These are phyloP conservation scores for Oryza longistaminata DNA, from an alignment of 176 grass and related monocot species.

Conservation along the genomic window DNA sequence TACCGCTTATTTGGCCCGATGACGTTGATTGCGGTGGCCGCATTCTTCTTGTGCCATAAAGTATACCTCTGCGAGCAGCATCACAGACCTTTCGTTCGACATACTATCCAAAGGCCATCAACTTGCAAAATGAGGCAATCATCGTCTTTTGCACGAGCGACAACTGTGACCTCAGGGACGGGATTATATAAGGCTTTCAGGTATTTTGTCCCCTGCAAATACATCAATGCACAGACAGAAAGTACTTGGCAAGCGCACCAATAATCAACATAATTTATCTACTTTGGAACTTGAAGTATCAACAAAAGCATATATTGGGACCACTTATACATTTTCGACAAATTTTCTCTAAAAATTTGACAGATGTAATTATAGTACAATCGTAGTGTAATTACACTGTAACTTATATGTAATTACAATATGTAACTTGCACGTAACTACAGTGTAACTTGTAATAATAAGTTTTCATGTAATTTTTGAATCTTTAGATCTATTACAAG, in stretches of 20 bases:
- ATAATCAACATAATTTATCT: not conserved
- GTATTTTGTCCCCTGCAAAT: slow-evolving; percentile 68
- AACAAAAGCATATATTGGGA: not conserved
- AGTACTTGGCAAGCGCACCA: not conserved
- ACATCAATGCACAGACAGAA: not conserved
- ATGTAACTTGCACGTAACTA: too few relatives aligned
- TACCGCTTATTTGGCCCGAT: slow-evolving; percentile 33
- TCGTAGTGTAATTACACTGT: too few relatives aligned
- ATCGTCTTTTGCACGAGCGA: slow-evolving; percentile 68
- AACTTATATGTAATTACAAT: too few relatives aligned
- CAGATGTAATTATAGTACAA: too few relatives aligned
- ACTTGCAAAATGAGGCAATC: slow-evolving; percentile 87
- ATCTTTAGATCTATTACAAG: too few relatives aligned
- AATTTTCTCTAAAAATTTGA: too few relatives aligned
- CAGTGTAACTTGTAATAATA: too few relatives aligned
- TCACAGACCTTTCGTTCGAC: slow-evolving; percentile 83
- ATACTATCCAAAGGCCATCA: slow-evolving; percentile 93
- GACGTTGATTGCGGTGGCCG: not conserved
- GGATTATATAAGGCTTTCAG: slow-evolving; percentile 88
- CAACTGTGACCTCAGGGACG: slow-evolving; percentile 72
- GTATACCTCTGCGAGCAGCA: slow-evolving; percentile 55
- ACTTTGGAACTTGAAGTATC: not conserved
- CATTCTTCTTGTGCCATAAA: slow-evolving; percentile 88
- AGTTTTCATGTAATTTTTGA: too few relatives aligned
- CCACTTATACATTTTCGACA: too few relatives aligned